phyloP scores from a whole-genome alignment of 352 stramenopile genomes.

The Pythium vanterpoolii region DNA sequence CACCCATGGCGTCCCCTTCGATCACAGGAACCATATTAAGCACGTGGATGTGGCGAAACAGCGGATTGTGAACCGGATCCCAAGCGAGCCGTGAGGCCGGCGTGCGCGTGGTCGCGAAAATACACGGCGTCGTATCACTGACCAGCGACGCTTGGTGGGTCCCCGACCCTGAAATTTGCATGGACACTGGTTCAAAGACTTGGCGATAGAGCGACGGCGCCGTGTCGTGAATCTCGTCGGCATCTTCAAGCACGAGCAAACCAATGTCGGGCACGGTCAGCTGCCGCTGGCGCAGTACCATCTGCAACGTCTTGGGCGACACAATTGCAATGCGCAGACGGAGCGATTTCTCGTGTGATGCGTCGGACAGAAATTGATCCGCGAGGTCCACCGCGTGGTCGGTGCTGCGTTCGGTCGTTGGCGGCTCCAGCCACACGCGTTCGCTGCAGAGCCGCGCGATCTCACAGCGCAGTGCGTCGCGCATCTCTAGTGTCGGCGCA shows the following conservation, averaged over 20 bases:
- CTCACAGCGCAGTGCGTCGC: constrained; percentile 31
- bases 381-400: neutral
- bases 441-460: constrained; percentile 43
- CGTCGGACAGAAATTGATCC: neutral
- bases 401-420: neutral
- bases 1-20: constrained; percentile 7
- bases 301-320: constrained; percentile 43
- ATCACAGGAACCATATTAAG: constrained; percentile 59
- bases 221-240: constrained; percentile 58
- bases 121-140: constrained; percentile 23
- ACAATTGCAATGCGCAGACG: constrained; percentile 37
- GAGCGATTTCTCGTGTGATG: neutral
- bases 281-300: constrained; percentile 29
- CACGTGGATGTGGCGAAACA: constrained; percentile 60
- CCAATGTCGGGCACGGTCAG: constrained; percentile 32
- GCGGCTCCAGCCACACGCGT: constrained; percentile 20
- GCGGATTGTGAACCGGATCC: constrained; percentile 38
- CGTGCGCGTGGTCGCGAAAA: constrained; percentile 60
- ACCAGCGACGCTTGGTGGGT: neutral
- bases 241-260: constrained; percentile 60
- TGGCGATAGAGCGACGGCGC: constrained; percentile 53
- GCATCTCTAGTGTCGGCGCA: constrained; percentile 30
- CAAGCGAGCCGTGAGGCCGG: constrained; percentile 54
- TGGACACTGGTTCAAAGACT: constrained; percentile 30
- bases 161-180: neutral